A percentile compares a stretch with the other conserved stretches of the same genome.
Evolutionary conservation across 495 filamentous ascomycete genomes (phyloP).

Genomic region (Rostrohypoxylon terebratum): DNA sequence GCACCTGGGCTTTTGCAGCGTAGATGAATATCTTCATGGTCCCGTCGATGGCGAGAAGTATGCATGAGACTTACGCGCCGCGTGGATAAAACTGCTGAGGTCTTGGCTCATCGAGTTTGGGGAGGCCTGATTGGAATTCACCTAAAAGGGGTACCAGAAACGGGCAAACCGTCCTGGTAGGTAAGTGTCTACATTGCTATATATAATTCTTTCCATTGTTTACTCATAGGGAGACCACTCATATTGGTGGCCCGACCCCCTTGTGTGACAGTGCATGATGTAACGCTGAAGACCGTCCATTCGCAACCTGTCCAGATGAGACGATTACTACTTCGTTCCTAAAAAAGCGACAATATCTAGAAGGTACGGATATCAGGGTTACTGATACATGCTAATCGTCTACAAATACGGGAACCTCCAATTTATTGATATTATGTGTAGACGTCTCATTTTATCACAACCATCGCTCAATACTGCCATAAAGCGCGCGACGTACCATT

Average conservation of each 20-base stretch:
- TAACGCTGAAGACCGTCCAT: neutral
- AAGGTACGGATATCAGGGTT: neutral
- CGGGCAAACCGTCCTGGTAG: neutral
- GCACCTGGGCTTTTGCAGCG: conserved; percentile 6
- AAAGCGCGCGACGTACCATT: neutral
- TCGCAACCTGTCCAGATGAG: neutral
- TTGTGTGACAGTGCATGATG: neutral
- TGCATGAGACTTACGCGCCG: neutral
- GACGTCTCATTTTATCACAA: neutral
- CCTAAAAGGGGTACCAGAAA: neutral
- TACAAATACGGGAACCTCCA: neutral
- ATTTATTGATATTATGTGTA: neutral
- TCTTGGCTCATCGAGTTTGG: too few relatives aligned
- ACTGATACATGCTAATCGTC: neutral
- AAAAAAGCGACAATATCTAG: neutral
- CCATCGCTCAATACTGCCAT: neutral
- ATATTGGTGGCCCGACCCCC: neutral
- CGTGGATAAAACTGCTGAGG: too few relatives aligned
- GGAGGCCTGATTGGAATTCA: neutral
- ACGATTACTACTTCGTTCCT: neutral
- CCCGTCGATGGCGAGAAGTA: neutral
- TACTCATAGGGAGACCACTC: neutral
- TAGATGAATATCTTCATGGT: neutral
- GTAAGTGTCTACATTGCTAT: neutral
- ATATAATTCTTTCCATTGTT: neutral